Evolutionary conservation across 2,329 filamentous ascomycete species (phyloP).

Genomic region (Diaporthe humulicola): DNA sequence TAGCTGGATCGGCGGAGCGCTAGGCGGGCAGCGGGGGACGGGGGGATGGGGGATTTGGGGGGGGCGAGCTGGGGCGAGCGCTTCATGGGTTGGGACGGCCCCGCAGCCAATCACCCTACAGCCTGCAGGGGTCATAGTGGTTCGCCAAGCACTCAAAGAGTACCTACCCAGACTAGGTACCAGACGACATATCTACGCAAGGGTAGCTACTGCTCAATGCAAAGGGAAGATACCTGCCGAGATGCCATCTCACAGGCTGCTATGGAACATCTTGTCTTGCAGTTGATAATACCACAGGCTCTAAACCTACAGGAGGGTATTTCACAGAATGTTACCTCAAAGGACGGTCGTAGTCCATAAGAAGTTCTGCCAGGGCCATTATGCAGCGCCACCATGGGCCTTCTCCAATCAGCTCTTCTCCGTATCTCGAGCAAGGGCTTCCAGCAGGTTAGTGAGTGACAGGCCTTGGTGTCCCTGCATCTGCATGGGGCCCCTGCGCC

Average conservation of each 20-base stretch:
- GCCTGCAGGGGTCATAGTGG: not conserved
- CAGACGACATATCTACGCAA: not conserved
- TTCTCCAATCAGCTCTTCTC: not conserved
- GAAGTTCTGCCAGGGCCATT: too few relatives aligned
- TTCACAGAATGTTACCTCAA: too few relatives aligned
- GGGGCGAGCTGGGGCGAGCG: slow-evolving; percentile 27
- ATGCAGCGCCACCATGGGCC: not conserved
- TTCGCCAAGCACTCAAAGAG: slow-evolving; percentile 8
- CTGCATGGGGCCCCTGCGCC: not conserved
- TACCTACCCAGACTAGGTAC: not conserved
- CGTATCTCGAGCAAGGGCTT: not conserved
- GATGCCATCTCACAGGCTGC: not conserved
- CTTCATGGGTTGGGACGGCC: slow-evolving; percentile 21
- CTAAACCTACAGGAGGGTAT: not conserved
- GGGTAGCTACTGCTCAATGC: slow-evolving; percentile 3
- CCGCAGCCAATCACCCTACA: slow-evolving; percentile 27
- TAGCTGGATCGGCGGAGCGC: slow-evolving; percentile 21
- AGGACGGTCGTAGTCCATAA: not conserved
- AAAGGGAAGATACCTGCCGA: not conserved
- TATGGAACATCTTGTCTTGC: not conserved
- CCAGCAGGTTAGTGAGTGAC: not conserved
- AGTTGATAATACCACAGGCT: not conserved
- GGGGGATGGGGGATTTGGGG: not conserved
- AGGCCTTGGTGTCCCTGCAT: not conserved
- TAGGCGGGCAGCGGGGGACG: not conserved